Percentiles rank a stretch among this genome's conserved stretches.
Evolutionary conservation across 805 yeast genomes (phyloP).

Genomic region (Wickerhamiella spandovensis): DNA sequence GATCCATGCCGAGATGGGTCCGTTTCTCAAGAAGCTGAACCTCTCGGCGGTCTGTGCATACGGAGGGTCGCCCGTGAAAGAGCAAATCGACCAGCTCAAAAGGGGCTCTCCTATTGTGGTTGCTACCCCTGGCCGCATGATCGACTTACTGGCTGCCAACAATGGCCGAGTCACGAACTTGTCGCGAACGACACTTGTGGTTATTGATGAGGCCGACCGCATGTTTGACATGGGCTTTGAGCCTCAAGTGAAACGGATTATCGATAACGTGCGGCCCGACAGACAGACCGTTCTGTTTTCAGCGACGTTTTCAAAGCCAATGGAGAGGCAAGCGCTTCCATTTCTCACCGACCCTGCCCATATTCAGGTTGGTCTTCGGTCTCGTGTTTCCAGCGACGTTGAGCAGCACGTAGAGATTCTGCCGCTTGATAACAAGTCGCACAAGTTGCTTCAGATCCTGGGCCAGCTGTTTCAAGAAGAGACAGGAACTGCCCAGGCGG

Average conservation of each 20-base stretch:
- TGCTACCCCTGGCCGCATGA: slow-evolving; percentile 91
- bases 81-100: slow-evolving; percentile 68
- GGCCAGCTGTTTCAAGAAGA: slow-evolving; percentile 28
- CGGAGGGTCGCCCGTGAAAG: slow-evolving; percentile 77
- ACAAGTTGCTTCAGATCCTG: slow-evolving; percentile 40
- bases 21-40: slow-evolving; percentile 39
- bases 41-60: slow-evolving; percentile 65
- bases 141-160: slow-evolving; percentile 76
- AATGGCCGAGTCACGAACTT: slow-evolving; percentile 62
- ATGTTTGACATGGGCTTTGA: slow-evolving; percentile 96
- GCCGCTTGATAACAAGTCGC: slow-evolving; percentile 42
- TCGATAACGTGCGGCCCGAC: slow-evolving; percentile 68
- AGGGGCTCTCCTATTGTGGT: slow-evolving; percentile 69
- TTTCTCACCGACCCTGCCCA: slow-evolving; percentile 54
- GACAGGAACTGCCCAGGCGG: slow-evolving; percentile 26
- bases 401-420: slow-evolving; percentile 57
- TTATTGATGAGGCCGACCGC: slow-evolving; percentile 90
- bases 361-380: slow-evolving; percentile 66
- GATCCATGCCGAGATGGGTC: slow-evolving; percentile 50
- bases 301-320: slow-evolving; percentile 79
- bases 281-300: slow-evolving; percentile 82
- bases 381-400: slow-evolving; percentile 71
- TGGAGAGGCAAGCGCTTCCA: slow-evolving; percentile 62
- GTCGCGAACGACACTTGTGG: slow-evolving; percentile 61
- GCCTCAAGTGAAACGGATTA: slow-evolving; percentile 79